A percentile compares a stretch with the other conserved stretches of the same genome.
These are phyloP conservation scores for Candida parachauliodes DNA, from an alignment of 805 yeast genomes.

Conservation along the genomic window DNA sequence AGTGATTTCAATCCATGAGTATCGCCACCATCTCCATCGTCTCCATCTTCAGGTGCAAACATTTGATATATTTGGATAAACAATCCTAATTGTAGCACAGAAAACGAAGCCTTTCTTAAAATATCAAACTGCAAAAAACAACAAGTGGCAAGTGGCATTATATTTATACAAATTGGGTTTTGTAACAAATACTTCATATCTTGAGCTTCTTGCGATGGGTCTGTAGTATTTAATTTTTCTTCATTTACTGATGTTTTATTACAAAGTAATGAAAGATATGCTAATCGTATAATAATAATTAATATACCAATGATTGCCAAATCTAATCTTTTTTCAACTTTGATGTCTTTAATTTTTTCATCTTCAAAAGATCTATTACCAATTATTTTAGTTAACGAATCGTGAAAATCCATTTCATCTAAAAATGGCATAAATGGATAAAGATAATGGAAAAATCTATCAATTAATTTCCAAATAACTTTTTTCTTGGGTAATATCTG, in stretches of 20 bases:
- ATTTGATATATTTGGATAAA: slow-evolving; percentile 27
- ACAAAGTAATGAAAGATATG: slow-evolving; percentile 38
- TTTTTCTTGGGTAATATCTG: slow-evolving; percentile 35
- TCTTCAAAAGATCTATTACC: slow-evolving; percentile 28
- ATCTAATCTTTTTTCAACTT: slow-evolving; percentile 37
- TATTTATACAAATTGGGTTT: slow-evolving; percentile 45
- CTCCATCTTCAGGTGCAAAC: slow-evolving; percentile 41
- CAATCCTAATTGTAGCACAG: slow-evolving; percentile 28
- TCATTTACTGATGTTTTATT: slow-evolving; percentile 26
- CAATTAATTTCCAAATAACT: slow-evolving; percentile 39
- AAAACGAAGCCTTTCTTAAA: slow-evolving; percentile 31
- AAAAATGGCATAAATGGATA: slow-evolving; percentile 49
- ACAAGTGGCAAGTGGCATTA: slow-evolving; percentile 47
- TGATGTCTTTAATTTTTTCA: slow-evolving; percentile 20
- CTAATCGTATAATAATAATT: slow-evolving; percentile 38
- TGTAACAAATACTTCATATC: slow-evolving; percentile 36
- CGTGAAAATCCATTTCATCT: slow-evolving; percentile 34
- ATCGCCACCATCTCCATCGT: slow-evolving; percentile 39
- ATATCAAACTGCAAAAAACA: slow-evolving; percentile 56
- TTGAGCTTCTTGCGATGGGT: slow-evolving; percentile 21
- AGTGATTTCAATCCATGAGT: slow-evolving; percentile 24
- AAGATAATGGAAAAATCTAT: slow-evolving; percentile 39
- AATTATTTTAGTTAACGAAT: slow-evolving; percentile 27
- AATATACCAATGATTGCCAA: slow-evolving; percentile 38
- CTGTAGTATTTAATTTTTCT: slow-evolving; percentile 19